Base-by-base conservation (phyloP, 495 filamentous ascomycete genomes). In the Echria macrotheca region DNA sequence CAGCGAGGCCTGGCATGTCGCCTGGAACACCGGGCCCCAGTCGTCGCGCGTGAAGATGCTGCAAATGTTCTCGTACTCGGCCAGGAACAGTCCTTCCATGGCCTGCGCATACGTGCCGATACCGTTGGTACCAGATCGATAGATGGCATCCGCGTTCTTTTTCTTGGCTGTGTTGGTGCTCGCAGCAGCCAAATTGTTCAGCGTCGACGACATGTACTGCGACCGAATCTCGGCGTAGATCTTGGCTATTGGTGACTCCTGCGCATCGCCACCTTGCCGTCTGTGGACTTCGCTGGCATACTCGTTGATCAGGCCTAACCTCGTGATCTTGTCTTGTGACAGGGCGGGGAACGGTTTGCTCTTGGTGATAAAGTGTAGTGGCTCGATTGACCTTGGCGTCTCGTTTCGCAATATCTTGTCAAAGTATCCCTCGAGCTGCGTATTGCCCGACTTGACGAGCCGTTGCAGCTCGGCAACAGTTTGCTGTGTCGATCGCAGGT, bases 281-380 rank as follows among this genome's bases (percentile, higher is more conserved):
- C 19, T 32, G 23, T 61, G 36, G 8, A 60, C 60, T 0, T 58
- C 61, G 15, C 66, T 54, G 4, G 77, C 66, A 39, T 72, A 74
- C 10, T 70, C 69, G 54, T 75, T 77, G 49, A 81, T 73, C 36
- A 77, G 54, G 40, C 69, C 73, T n/a, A 76, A 44, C 41, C 64
- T 55, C 14, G 68, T 71, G 31, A 72, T 70, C 53, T 71, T 73
- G 54, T 78, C 75, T 42, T 73, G 71, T 10, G 68, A 65, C 14
- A 80, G 61, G 12, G 65, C 48, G 28, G 71, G 72, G 49, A 73
- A 73, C 1, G 67, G 68, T 56, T 70, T 77, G 76, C 86, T 77
- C 64, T 96, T 96, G n/a, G 87, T 95, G 56, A 96, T 81, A 60
- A 86, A 96, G 58, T 95, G 87, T 33, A 97, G 68, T 5, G 94